These are phyloP conservation scores for Cercis canadensis DNA, from an alignment of 306 rosid species.

Conservation along the genomic window DNA sequence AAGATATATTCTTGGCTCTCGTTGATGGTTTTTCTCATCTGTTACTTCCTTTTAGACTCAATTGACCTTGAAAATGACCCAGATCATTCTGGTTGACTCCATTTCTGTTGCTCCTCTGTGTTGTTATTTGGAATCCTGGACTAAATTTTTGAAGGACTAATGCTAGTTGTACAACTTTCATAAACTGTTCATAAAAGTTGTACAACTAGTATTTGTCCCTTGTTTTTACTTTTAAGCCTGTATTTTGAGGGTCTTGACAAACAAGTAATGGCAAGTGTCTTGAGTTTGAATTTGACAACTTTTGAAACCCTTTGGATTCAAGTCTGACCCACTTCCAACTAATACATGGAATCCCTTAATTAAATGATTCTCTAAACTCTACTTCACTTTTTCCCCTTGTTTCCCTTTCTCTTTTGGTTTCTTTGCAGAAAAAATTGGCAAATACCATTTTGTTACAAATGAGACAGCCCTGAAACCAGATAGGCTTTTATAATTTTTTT, in stretches of 20 bases:
- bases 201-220: too few relatives aligned
- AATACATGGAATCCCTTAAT: not conserved
- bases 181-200: too few relatives aligned
- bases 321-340: not conserved
- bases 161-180: too few relatives aligned
- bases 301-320: not conserved
- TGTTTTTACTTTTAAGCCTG: too few relatives aligned
- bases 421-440: constrained; percentile 1
- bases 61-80: not conserved
- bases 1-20: not conserved
- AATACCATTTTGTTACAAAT: not conserved
- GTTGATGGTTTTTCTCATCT: not conserved
- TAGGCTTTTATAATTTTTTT: constrained; percentile 9
- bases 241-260: too few relatives aligned
- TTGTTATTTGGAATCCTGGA: not conserved
- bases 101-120: not conserved
- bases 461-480: constrained; percentile 25
- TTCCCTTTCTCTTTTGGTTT: not conserved
- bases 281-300: too few relatives aligned
- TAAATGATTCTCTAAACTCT: too few relatives aligned
- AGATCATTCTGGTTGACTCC: not conserved
- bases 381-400: not conserved
- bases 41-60: not conserved
- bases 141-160: too few relatives aligned
- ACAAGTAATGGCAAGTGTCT: too few relatives aligned